Evolutionary conservation across 139 green algal species (phyloP).

Genomic region (Gonium pectorale): DNA sequence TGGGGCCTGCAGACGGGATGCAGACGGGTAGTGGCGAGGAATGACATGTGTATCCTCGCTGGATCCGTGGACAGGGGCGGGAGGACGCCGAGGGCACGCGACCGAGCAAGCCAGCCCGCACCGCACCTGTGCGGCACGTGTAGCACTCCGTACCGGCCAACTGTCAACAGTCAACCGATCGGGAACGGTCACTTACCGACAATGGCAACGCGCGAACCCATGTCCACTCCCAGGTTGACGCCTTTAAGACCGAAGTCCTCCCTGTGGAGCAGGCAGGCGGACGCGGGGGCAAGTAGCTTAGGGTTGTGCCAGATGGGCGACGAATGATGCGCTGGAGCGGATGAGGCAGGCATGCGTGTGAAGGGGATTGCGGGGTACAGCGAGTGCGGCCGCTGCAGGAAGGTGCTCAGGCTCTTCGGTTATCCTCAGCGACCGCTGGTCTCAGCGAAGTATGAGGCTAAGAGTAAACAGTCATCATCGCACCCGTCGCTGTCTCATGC

Average conservation of each 20-base stretch:
- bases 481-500: no score
- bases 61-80: no score
- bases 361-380: neutral
- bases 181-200: conserved; percentile 82
- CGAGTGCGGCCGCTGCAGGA: neutral
- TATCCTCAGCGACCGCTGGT: conserved; percentile 40
- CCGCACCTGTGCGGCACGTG: no score
- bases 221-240: conserved; percentile 98
- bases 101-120: no score
- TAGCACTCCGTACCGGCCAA: no score
- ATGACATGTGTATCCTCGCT: no score
- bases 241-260: conserved; percentile 93
- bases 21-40: neutral
- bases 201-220: conserved; percentile 94
- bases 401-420: conserved; percentile 33
- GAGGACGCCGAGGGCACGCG: no score
- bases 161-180: no score
- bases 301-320: no score
- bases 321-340: neutral
- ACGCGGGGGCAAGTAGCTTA: neutral
- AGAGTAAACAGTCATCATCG: conserved; percentile 17
- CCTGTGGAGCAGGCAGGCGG: neutral
- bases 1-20: conserved; percentile 70
- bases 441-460: conserved; percentile 50
- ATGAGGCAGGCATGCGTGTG: neutral